Percentiles rank a stretch among this genome's conserved stretches.
Evolutionary conservation across 306 rosid species (phyloP).

Genomic region (Fragaria vesca): DNA sequence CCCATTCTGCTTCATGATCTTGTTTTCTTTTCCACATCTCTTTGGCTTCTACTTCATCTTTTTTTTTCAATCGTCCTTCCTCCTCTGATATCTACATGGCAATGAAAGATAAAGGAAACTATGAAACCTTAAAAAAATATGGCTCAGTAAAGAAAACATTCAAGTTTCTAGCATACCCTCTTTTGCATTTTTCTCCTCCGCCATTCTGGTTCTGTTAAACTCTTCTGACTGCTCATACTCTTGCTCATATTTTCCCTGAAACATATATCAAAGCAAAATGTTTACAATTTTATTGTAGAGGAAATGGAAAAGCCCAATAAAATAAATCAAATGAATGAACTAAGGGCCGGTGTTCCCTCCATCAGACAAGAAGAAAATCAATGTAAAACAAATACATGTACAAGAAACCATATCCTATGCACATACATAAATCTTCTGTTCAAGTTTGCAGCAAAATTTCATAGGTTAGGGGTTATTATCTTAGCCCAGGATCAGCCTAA

Average conservation of each 20-base stretch:
- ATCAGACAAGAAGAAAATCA: neutral
- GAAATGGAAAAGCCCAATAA: neutral
- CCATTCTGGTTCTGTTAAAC: conserved; percentile 98
- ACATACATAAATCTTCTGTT: neutral
- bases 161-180: conserved; percentile 60
- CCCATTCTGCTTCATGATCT: conserved; percentile 98
- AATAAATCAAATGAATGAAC: neutral
- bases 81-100: conserved; percentile 86
- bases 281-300: conserved; percentile 14
- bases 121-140: conserved; percentile 10
- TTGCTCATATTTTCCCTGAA: conserved; percentile 90
- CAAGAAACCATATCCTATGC: neutral
- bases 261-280: conserved; percentile 12
- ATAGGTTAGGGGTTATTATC: neutral
- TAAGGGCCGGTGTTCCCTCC: neutral
- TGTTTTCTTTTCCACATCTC: conserved; percentile 99
- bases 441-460: neutral
- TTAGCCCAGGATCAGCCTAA: neutral
- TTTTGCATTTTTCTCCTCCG: conserved; percentile 96
- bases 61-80: conserved; percentile 89
- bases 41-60: conserved; percentile 88
- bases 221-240: conserved; percentile 78
- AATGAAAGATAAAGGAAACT: conserved; percentile 25
- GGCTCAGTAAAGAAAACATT: neutral
- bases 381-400: neutral